phyloP scores from a whole-genome alignment of 495 filamentous ascomycete species.

The Penicillium nucicola region DNA sequence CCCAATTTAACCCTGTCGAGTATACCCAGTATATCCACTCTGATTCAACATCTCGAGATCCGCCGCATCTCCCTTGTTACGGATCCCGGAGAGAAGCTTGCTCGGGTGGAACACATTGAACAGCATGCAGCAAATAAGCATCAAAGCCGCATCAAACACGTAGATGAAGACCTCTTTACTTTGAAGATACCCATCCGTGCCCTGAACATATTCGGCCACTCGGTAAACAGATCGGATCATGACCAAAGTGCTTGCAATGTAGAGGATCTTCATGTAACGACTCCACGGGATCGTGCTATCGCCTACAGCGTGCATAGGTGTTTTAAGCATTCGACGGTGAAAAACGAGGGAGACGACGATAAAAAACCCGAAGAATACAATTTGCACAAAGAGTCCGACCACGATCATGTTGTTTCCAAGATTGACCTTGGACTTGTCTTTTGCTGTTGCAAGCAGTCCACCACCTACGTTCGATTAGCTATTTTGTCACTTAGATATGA shows the following conservation, averaged over 20 bases:
- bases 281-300: constrained; percentile 37
- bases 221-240: constrained; percentile 60
- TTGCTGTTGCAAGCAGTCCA: constrained; percentile 21
- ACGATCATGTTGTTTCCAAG: constrained; percentile 45
- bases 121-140: constrained; percentile 37
- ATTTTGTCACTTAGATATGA: no score
- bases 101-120: constrained; percentile 38
- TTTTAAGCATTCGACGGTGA: constrained; percentile 47
- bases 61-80: background rate
- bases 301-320: constrained; percentile 22
- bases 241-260: constrained; percentile 50
- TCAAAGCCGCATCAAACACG: constrained; percentile 33
- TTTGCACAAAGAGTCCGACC: constrained; percentile 41
- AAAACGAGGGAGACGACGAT: constrained; percentile 35
- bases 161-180: constrained; percentile 50
- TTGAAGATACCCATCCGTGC: no score
- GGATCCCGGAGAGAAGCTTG: constrained; percentile 1
- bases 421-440: constrained; percentile 19
- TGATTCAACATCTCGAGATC: constrained; percentile 15
- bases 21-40: background rate
- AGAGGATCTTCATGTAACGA: constrained; percentile 48
- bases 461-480: no score
- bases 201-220: constrained; percentile 56
- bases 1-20: no score
- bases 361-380: constrained; percentile 44